phyloP scores from a whole-genome alignment of 1,284 basidiomycete species.

The Tilletiopsis washingtonensis region DNA sequence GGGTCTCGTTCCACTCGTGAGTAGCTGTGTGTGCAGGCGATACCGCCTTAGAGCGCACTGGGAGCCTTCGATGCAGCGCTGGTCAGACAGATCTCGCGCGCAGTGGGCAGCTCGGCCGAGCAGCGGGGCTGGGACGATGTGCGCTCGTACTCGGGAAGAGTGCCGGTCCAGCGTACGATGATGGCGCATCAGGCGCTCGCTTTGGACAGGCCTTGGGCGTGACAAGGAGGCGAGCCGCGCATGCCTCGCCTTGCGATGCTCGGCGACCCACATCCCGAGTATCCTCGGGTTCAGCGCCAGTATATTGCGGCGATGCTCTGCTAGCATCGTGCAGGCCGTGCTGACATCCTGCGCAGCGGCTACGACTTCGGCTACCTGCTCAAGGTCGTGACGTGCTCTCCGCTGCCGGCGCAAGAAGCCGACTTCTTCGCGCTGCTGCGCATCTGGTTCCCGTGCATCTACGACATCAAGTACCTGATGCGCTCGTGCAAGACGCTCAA shows the following conservation, averaged over 20 bases:
- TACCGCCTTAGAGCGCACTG: no score
- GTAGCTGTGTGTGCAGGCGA: slow-evolving; percentile 48
- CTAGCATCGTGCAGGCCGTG: background rate
- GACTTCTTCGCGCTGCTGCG: slow-evolving; percentile 80
- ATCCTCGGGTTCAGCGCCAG: no score
- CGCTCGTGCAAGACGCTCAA: slow-evolving; percentile 78
- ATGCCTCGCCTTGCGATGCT: no score
- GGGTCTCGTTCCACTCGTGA: slow-evolving; percentile 97
- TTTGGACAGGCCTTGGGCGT: no score
- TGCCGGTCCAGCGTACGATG: no score
- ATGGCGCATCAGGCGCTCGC: background rate
- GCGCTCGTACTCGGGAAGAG: no score
- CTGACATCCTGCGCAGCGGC: slow-evolving; percentile 56
- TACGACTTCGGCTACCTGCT: slow-evolving; percentile 99
- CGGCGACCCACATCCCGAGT: no score
- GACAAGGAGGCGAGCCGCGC: no score
- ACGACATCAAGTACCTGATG: slow-evolving; percentile 97
- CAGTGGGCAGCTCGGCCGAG: no score
- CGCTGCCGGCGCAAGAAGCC: slow-evolving; percentile 79
- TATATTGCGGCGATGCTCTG: no score
- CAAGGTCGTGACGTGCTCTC: slow-evolving; percentile 80
- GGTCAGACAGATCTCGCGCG: no score
- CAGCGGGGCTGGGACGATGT: no score
- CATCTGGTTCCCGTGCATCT: slow-evolving; percentile 93
- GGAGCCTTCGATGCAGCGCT: background rate